Evolutionary conservation across 352 stramenopile genomes (phyloP).

Genomic region (Phytophthora pluvialis): DNA sequence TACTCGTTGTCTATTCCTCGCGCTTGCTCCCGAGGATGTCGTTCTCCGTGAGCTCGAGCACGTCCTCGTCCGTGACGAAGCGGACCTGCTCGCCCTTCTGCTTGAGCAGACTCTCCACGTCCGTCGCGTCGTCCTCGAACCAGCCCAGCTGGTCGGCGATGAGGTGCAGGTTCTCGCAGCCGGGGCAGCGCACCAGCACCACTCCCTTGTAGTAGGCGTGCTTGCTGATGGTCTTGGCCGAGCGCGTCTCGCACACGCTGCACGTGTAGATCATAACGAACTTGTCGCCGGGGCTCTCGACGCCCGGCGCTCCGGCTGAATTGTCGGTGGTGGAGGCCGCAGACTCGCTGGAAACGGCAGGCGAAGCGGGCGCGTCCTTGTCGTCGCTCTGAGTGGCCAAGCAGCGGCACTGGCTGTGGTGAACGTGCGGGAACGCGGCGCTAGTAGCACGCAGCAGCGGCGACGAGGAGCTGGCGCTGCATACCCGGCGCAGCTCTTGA

Average conservation of each 20-base stretch:
- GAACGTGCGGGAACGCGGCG: not conserved
- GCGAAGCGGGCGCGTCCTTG: not conserved
- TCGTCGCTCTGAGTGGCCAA: conserved; percentile 27
- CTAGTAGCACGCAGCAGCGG: not conserved
- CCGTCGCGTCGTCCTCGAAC: conserved; percentile 92
- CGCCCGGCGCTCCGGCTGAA: conserved; percentile 49
- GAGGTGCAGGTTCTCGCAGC: conserved; percentile 98
- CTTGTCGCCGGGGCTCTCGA: conserved; percentile 91
- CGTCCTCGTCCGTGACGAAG: conserved; percentile 77
- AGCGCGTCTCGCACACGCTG: conserved; percentile 96
- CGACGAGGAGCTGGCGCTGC: not conserved
- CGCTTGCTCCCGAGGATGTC: conserved; percentile 63
- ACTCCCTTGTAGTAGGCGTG: conserved; percentile 97
- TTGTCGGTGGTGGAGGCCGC: conserved; percentile 10
- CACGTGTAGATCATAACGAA: conserved; percentile 99
- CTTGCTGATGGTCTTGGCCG: conserved; percentile 98
- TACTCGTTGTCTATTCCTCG: conserved; percentile 31
- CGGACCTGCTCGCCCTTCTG: conserved; percentile 77
- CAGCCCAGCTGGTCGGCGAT: conserved; percentile 95
- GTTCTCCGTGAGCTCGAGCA: conserved; percentile 83
- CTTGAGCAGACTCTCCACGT: conserved; percentile 88
- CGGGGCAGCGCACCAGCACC: conserved; percentile 97
- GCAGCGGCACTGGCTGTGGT: conserved; percentile 19
- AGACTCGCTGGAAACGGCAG: conserved; percentile 6
- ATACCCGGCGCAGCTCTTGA: not conserved